Base-by-base conservation (phyloP, 1,284 basidiomycete genomes). In the Cutaneotrichosporon cyanovorans region DNA sequence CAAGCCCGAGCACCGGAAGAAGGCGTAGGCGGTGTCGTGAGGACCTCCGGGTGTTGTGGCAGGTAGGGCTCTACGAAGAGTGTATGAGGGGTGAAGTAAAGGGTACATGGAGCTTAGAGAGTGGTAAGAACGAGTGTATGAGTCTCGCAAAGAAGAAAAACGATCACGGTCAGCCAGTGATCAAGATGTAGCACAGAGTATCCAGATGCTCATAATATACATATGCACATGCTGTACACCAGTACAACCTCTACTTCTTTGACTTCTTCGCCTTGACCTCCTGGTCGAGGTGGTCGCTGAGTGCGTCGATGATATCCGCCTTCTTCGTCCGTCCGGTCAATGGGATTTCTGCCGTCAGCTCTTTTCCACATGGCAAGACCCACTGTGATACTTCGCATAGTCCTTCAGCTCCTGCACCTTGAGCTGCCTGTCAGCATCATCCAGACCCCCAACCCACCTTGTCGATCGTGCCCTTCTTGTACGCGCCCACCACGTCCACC, bases 351-450 rank as follows among this genome's bases (percentile, higher is more conserved):
- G 45, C 12, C 1, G 32, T 31, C 36, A 41, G 23, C 23, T 12
- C 4, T 18, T 11, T n/a, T 5, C 11, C 11, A 21, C 9, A 28
- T 8, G 1, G 3, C 15, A 4, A 20, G 7, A 56, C 65, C 46
- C 22, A 66, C 65, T 48, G 37, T 65, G 48, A 43, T 56, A 64
- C 38, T 62, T 63, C 5, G 60, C 60, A 23, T 56, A 71, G 23
- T 63, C 84, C 76, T 83, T 85, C 42, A 90, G 72, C 56, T 88
- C 83, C 63, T 82, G 82, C 46, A 86, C 83, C 33, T 80, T 81
- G 51, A 86, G 73, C 85, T 89, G 52, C 42, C 51, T 34, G 55
- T 46, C 16, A 42, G 37, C 30, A 10, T 16, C 31, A n/a, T 22
- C 18, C 18, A 20, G 45, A 19, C 31, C 7, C 28, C n/a, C 8